phyloP scores from a whole-genome alignment of 495 filamentous ascomycete genomes.

The Evernia prunastri region DNA sequence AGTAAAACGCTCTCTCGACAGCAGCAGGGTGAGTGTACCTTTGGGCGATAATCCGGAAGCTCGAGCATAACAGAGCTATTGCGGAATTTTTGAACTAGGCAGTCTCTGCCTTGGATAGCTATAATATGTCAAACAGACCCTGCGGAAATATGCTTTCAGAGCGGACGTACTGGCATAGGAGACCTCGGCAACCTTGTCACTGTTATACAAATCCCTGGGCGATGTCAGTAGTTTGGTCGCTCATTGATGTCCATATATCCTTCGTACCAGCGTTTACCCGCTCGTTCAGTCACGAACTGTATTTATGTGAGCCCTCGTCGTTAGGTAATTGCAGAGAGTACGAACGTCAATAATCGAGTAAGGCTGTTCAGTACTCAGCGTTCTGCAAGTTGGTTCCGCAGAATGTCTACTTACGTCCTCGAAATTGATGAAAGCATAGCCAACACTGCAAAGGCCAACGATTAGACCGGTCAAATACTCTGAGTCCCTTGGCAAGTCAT shows the following conservation, averaged over 20 bases:
- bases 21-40: constrained; percentile 43
- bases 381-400: neutral
- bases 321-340: constrained; percentile 24
- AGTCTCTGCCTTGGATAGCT: constrained; percentile 90
- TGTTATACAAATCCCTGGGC: constrained; percentile 68
- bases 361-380: constrained; percentile 45
- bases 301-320: constrained; percentile 12
- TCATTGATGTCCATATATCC: neutral
- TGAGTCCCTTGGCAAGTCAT: no score
- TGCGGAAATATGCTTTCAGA: constrained; percentile 19
- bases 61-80: constrained; percentile 95
- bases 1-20: neutral
- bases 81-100: constrained; percentile 85
- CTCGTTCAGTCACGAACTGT: constrained; percentile 69
- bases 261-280: constrained; percentile 64
- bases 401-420: constrained; percentile 54
- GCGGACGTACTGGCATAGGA: constrained; percentile 79
- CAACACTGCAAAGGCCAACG: constrained; percentile 55
- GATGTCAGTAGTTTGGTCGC: constrained; percentile 16
- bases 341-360: constrained; percentile 66
- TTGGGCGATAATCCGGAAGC: constrained; percentile 70
- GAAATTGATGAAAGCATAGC: constrained; percentile 98
- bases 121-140: constrained; percentile 23
- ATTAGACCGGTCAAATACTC: constrained; percentile 28
- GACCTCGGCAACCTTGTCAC: constrained; percentile 79